phyloP scores from a whole-genome alignment of 495 filamentous ascomycete genomes.

The Aspergillus heteromorphus region DNA sequence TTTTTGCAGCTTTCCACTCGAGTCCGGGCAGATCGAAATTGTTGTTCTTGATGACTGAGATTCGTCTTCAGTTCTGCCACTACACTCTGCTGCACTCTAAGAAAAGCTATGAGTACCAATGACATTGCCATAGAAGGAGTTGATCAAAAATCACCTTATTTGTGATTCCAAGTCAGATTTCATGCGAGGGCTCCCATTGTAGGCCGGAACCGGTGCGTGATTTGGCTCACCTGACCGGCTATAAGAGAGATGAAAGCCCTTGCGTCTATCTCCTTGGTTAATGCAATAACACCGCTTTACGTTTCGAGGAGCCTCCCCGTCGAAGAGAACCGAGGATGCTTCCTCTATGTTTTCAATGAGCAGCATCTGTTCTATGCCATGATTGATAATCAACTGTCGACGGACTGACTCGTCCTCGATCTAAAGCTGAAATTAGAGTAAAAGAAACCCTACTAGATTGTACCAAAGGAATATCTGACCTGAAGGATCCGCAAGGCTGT shows the following conservation, averaged over 20 bases:
- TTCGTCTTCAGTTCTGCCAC: slow-evolving; percentile 38
- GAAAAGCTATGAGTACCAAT: slow-evolving; percentile 3
- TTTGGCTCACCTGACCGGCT: slow-evolving; percentile 48
- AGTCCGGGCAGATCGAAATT: slow-evolving; percentile 25
- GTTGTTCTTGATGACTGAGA: slow-evolving; percentile 32
- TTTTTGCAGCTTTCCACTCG: slow-evolving; percentile 32
- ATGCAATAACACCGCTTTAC: slow-evolving; percentile 67
- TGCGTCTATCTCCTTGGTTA: slow-evolving; percentile 49
- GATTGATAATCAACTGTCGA: slow-evolving; percentile 76
- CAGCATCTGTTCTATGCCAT: slow-evolving; percentile 78
- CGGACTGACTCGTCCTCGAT: slow-evolving; percentile 75
- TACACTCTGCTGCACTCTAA: slow-evolving; percentile 40
- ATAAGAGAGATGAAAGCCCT: slow-evolving; percentile 59
- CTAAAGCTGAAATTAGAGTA: slow-evolving; percentile 28
- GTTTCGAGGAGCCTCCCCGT: slow-evolving; percentile 55
- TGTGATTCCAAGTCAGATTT: slow-evolving; percentile 70
- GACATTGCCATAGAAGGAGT: not conserved
- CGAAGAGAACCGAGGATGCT: slow-evolving; percentile 66
- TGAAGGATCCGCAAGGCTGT: slow-evolving; percentile 75
- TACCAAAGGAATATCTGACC: slow-evolving; percentile 27
- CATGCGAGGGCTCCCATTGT: slow-evolving; percentile 59
- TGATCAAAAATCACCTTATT: slow-evolving; percentile 39
- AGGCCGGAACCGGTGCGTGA: slow-evolving; percentile 50
- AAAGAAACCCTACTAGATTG: not conserved
- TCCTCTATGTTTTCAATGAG: slow-evolving; percentile 62